Conservation (phyloP, 2,329 filamentous ascomycete species). For the Fonsecaea multimorphosa region DNA sequence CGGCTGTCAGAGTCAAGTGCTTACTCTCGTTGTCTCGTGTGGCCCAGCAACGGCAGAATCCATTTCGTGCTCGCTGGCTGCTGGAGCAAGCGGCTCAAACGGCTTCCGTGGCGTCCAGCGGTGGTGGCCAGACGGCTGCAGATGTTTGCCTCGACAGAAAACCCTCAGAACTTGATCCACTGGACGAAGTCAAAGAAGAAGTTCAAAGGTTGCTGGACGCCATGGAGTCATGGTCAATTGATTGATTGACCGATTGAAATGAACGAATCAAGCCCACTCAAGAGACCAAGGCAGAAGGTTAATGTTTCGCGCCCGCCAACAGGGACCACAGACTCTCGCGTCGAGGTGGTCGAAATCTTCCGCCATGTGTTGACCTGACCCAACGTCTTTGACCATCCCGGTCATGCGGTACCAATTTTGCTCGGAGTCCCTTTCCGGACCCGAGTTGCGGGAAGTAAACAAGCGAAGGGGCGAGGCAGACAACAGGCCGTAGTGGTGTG, state of each 20-base stretch:
- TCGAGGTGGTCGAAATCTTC: neutral
- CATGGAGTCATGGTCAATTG: neutral
- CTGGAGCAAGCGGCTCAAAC: neutral
- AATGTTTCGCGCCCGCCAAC: neutral
- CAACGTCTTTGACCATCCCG: neutral
- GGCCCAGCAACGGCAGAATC: neutral
- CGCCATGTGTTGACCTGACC: neutral
- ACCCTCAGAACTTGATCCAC: neutral
- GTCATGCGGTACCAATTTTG: neutral
- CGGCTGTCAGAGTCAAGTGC: neutral
- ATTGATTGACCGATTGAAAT: neutral
- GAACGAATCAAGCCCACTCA: neutral
- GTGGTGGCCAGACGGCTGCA: neutral
- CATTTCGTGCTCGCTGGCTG: constrained; percentile 3
- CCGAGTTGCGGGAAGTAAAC: neutral
- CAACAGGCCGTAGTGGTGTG: neutral
- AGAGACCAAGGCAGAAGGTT: neutral
- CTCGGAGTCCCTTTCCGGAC: neutral
- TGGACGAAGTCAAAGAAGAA: neutral
- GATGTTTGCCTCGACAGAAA: neutral
- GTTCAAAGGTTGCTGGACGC: neutral
- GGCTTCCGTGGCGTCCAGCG: neutral
- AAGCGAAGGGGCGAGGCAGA: neutral
- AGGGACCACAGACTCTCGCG: neutral
- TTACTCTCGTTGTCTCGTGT: neutral